Conservation (phyloP, 495 filamentous ascomycete genomes). For the Penicillium manginii region DNA sequence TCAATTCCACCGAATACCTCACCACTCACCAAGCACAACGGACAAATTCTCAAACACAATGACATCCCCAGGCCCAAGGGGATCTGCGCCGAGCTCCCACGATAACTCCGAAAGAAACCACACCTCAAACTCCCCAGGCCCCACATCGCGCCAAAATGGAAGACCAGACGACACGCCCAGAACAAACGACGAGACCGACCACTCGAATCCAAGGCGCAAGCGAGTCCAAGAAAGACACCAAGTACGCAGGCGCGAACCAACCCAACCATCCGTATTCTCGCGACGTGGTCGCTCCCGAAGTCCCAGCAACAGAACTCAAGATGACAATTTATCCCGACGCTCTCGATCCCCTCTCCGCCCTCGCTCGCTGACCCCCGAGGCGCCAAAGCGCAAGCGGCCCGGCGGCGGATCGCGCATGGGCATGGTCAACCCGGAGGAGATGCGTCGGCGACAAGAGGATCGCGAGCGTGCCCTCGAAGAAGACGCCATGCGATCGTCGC, state of each 20-base stretch:
- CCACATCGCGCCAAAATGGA: conserved; percentile 19
- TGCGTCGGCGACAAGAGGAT: conserved; percentile 68
- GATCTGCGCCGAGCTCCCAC: not conserved
- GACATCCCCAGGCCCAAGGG: not conserved
- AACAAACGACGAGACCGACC: conserved; percentile 29
- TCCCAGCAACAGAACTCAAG: conserved; percentile 28
- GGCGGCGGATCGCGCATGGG: conserved; percentile 79
- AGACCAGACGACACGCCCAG: conserved; percentile 32
- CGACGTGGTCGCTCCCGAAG: conserved; percentile 44
- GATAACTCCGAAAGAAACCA: not conserved
- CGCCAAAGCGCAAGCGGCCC: conserved; percentile 82
- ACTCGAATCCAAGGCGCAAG: conserved; percentile 40
- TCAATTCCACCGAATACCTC: not conserved
- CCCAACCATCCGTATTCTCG: conserved; percentile 47
- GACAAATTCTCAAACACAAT: not conserved
- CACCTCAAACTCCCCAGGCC: not conserved
- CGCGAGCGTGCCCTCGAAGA: conserved; percentile 62
- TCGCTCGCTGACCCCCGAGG: conserved; percentile 46
- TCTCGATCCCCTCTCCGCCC: conserved; percentile 43
- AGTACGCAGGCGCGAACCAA: conserved; percentile 41
- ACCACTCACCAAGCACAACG: not conserved
- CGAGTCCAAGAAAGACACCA: conserved; percentile 51
- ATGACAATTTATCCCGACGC: conserved; percentile 31
- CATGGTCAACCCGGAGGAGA: conserved; percentile 67
- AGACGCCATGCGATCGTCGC: conserved; percentile 51